Evolutionary conservation across 768 basidiomycete genomes (phyloP), one percentile per base, ranked within the genome.

Genomic region (Psilocybe tampanensis): DNA sequence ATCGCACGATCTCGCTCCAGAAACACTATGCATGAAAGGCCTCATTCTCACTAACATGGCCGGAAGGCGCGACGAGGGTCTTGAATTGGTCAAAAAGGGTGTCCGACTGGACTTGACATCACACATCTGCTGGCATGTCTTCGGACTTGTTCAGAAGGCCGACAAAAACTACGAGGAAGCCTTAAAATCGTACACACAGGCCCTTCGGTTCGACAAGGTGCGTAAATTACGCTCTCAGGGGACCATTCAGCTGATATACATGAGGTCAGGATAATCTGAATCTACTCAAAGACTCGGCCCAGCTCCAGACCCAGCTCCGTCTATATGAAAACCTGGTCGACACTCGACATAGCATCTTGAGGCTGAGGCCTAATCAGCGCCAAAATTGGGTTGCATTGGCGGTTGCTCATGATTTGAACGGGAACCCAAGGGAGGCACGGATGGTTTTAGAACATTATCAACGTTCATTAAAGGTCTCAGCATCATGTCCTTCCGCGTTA

Each of bases 41-140:
- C 86, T 98, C 47, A 79, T 97, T 52, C 76, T 89, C 65, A 88
- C 86, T 26, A 90, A 90, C 68, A 85, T 88, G 84, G 92, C 86
- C 48, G 80, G 47, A 33, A 48, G 81, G 68, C 86, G 86, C 59
- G 92, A 89, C 24, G 85, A 94, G 61, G 94, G 94, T 26, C 77
- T 90, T 56, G 88, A 90, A 34, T 81, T 93, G 44, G 89, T 94
- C 62, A 89, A 90, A 77, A 88, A 91, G 64, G 94, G 94, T 56
- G 81, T 93, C 62, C 81, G 85, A 42, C 78, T 87, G 45, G 92
- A 95, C 73, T 74, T 92, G 53, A 88, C 84, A 29, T 95, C 93
- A 18, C 95, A 98, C 67, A 98, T 99, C 68, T 90, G 89, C 68
- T 98, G 97, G 95, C 97, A 99, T 73, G 96, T 98, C 61, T 91